phyloP scores from a whole-genome alignment of 176 grass and related monocot species.

The Aegilops sharonensis region DNA sequence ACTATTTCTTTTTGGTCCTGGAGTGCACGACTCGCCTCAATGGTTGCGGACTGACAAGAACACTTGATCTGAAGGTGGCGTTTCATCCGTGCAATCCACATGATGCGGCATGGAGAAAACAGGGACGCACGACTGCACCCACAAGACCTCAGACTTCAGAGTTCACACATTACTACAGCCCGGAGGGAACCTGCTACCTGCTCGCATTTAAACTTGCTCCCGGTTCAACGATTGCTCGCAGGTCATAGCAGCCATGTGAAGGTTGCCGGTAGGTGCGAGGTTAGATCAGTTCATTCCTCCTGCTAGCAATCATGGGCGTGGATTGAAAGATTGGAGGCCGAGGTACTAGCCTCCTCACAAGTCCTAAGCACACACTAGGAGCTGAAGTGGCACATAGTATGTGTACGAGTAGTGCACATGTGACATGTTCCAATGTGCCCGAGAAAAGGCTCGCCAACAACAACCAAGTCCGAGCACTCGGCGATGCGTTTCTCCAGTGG shows the following conservation, averaged over 20 bases:
- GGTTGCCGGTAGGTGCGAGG: constrained; percentile 7
- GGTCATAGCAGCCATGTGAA: not conserved
- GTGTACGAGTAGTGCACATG: not conserved
- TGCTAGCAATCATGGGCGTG: not conserved
- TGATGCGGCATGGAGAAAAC: constrained; percentile 1
- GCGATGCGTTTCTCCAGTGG: not conserved
- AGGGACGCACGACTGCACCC: not conserved
- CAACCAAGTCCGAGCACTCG: not conserved
- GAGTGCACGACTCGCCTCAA: not conserved
- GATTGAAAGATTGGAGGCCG: not conserved
- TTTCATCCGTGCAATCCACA: not conserved
- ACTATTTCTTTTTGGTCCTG: not conserved
- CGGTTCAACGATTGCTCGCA: not conserved
- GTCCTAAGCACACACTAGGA: not conserved
- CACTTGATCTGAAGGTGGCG: constrained; percentile 7
- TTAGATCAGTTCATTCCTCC: not conserved
- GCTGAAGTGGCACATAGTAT: not conserved
- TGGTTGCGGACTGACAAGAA: not conserved
- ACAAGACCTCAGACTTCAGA: not conserved
- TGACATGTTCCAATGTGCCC: not conserved
- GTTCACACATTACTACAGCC: not conserved
- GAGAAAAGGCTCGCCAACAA: not conserved
- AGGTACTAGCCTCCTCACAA: not conserved
- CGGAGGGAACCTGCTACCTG: not conserved
- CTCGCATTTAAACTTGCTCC: not conserved